Base-by-base conservation (phyloP, 2,329 filamentous ascomycete genomes). In the Neophaeococcomyces mojaviensis region DNA sequence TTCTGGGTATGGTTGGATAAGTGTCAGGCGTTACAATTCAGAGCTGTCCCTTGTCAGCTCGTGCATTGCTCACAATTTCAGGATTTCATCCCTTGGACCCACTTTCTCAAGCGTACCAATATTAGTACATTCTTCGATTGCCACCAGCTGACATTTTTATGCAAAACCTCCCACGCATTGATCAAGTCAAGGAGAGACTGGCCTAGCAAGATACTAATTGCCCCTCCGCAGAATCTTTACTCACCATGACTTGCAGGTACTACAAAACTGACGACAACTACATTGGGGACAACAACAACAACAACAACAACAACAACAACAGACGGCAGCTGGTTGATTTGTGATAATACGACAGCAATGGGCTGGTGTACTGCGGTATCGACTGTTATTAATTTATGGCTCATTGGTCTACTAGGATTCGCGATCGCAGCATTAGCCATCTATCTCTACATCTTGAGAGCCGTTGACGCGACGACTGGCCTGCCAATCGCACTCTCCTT, bases 401-500 rank as follows among this genome's bases (percentile, higher is more conserved):
- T 43, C 4, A 22, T 43, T 16, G 40, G 15, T 15, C n/a, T 43
- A 16, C 24, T 24, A 16, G 30, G 13, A n/a, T 35, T 34, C 20
- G 40, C 28, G 6, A 35, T 24, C 3, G 40, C 30, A 13, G 31
- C 40, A 18, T 20, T n/a, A n/a, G 40, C 30, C 2, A 43, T 43
- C n/a, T 35, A 34, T 26, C 40, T 43, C 15, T 24, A 34, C 31
- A 35, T 43, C 16, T 18, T 43, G 10, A 30, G 40, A 12, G 40
- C 40, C 13, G 34, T 45, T 7, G 24, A 30, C 34, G 4, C 16
- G n/a, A 62, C 62, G 48, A 67, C 65, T 60, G 60, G 59, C 0
- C 55, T 58, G 6, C 66, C 64, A 47, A 51, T 67, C 37, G 55
- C 65, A 13, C 52, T 67, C 5, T 55, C 59, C n/a, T 47, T 68